These are phyloP conservation scores for Lactarius quietus DNA, from an alignment of 768 basidiomycete species.

Conservation along the genomic window DNA sequence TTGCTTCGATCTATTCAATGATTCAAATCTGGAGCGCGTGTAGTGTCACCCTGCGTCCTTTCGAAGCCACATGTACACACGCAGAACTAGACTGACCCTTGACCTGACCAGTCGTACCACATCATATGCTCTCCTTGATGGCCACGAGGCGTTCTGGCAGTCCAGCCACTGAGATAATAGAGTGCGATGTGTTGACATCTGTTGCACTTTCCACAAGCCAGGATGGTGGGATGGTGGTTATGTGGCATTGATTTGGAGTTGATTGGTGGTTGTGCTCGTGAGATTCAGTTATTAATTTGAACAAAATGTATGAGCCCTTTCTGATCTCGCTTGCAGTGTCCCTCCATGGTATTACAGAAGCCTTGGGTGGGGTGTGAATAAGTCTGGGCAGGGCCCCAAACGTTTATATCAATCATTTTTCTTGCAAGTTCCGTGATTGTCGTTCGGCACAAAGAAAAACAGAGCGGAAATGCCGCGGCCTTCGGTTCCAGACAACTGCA, in stretches of 20 bases:
- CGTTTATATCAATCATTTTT: neutral
- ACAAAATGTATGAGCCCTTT: constrained; percentile 8
- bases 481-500: neutral
- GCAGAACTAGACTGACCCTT: constrained; percentile 4
- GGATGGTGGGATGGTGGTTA: neutral
- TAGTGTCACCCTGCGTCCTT: constrained; percentile 7
- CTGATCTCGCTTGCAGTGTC: constrained; percentile 15
- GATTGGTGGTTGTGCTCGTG: neutral
- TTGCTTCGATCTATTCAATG: constrained; percentile 6
- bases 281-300: neutral
- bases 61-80: constrained; percentile 11
- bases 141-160: constrained; percentile 5
- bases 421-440: constrained; percentile 11
- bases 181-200: neutral
- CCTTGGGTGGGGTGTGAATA: constrained; percentile 10
- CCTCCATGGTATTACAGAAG: neutral
- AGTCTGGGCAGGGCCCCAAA: neutral
- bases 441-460: constrained; percentile 1
- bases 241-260: constrained; percentile 7
- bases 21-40: constrained; percentile 5
- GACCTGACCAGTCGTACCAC: constrained; percentile 13
- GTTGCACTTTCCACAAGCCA: neutral
- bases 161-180: neutral
- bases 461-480: constrained; percentile 4
- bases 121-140: constrained; percentile 16